Evolutionary conservation across 352 stramenopile species (phyloP), one percentile per base, ranked within the genome.

Genomic region (Globisporangium mamillatum): DNA sequence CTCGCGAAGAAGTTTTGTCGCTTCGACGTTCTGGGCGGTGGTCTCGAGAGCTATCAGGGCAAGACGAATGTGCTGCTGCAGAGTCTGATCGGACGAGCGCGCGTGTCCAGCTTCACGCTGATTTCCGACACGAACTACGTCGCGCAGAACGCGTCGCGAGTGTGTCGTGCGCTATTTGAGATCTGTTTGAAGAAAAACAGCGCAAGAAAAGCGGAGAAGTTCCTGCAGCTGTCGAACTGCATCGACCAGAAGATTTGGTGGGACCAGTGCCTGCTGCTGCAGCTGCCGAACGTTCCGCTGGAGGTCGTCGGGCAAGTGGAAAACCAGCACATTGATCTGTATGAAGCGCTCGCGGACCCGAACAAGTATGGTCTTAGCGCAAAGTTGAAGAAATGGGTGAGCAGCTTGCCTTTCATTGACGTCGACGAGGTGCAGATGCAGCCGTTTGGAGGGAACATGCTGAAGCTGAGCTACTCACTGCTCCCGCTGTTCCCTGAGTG

Each of bases 91-190:
- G 77, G 78, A 22, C 76, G 84, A 71, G 82, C 89, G 46, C 77
- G 90, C 50, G 80, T 99, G n/a, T 93, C 85, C 14, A 96, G 88
- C 62, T 99, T 99, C 68, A 99, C 98, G 18, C 78, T 99, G 2
- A 98, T 99, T 65, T 99, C 94, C 9, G 98, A 99, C 82, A 99
- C 95, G 3, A 99, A 99, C 69, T 99, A 99, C 81, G 97, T 99
- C 6, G 97, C 96, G 20, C 97, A 99, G 61, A 99, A 99, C 75
- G 98, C 97, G 9, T 97, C 95, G 41, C 90, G 98, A 57, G 97
- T 99, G 32, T 95, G 97, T 16, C 89, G 98, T 25, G 98, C 97
- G 25, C 77, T 99, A 38, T 99, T 99, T 81, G 98, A 99, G 79
- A 99, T 99, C 64, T 98, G 84, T 32, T 66, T 99, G 48, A 95